phyloP scores from a whole-genome alignment of 495 filamentous ascomycete genomes.

The Aspergillus taichungensis region DNA sequence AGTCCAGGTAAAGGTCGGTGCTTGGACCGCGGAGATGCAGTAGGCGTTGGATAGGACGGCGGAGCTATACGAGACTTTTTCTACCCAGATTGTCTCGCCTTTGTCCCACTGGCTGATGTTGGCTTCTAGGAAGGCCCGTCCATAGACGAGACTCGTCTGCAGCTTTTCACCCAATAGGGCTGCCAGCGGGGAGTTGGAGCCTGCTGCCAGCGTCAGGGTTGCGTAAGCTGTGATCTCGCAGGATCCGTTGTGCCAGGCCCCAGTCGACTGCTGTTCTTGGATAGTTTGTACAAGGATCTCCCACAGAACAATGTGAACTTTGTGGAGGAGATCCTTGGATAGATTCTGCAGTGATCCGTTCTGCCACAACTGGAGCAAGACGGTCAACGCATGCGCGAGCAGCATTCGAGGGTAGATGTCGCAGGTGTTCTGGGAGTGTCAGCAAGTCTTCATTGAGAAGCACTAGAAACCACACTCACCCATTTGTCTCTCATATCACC shows the following conservation, averaged over 20 bases:
- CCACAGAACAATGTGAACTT: too few species aligned
- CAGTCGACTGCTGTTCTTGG: not conserved
- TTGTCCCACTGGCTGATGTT: slow-evolving; percentile 14
- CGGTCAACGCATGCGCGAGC: too few species aligned
- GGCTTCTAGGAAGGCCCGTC: not conserved
- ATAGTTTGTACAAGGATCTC: not conserved
- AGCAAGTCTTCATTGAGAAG: too few species aligned
- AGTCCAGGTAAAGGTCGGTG: not conserved
- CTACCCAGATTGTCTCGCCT: slow-evolving; percentile 25
- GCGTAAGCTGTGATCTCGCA: not conserved
- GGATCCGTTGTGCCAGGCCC: slow-evolving; percentile 5
- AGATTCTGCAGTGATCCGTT: not conserved
- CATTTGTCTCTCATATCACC: slow-evolving; percentile 18
- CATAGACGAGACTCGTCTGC: not conserved
- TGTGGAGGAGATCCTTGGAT: too few species aligned
- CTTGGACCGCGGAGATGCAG: slow-evolving; percentile 20
- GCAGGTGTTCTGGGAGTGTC: too few species aligned
- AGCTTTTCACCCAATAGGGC: not conserved
- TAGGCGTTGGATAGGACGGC: slow-evolving; percentile 21
- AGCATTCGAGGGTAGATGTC: too few species aligned
- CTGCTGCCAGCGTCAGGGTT: not conserved
- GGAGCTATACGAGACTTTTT: slow-evolving; percentile 28
- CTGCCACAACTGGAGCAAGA: not conserved
- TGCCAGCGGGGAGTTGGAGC: not conserved
- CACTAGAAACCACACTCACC: too few species aligned